Evolutionary conservation across 495 filamentous ascomycete species (phyloP).

Genomic region (Podospora pseudocomata): DNA sequence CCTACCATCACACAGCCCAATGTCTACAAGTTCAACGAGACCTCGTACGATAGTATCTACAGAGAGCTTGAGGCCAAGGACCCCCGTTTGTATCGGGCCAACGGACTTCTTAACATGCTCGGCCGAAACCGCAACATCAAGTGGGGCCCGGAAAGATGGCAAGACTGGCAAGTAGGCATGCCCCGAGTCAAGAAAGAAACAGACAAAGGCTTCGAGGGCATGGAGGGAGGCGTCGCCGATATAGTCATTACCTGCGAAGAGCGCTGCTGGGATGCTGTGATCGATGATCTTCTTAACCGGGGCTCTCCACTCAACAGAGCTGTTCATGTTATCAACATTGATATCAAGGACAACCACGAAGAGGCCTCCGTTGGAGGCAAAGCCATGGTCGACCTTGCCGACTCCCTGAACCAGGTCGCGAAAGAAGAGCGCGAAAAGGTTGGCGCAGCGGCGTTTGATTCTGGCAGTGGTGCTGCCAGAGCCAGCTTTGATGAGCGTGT

Average conservation of each 20-base stretch:
- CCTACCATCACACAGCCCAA: slow-evolving; percentile 90
- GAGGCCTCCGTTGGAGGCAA: slow-evolving; percentile 88
- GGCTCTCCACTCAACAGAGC: slow-evolving; percentile 81
- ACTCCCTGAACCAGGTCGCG: slow-evolving; percentile 80
- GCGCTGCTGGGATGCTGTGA: slow-evolving; percentile 95
- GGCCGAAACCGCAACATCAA: slow-evolving; percentile 89
- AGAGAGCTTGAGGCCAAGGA: slow-evolving; percentile 82
- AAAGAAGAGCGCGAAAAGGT: slow-evolving; percentile 65
- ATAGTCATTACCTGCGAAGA: slow-evolving; percentile 98
- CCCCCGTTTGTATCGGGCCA: slow-evolving; percentile 79
- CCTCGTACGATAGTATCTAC: slow-evolving; percentile 89
- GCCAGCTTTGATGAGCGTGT: slow-evolving; percentile 87
- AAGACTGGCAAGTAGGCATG: slow-evolving; percentile 89
- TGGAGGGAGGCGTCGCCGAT: slow-evolving; percentile 88
- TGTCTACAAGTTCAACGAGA: slow-evolving; percentile 94
- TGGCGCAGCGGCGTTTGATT: slow-evolving; percentile 62
- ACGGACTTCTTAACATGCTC: slow-evolving; percentile 93
- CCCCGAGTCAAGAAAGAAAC: slow-evolving; percentile 63
- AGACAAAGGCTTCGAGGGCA: slow-evolving; percentile 71
- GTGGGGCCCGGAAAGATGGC: slow-evolving; percentile 94
- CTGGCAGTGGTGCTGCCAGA: slow-evolving; percentile 61
- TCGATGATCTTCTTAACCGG: slow-evolving; percentile 86
- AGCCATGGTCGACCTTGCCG: slow-evolving; percentile 88
- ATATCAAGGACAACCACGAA: slow-evolving; percentile 98
- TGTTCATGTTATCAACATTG: slow-evolving; percentile 95